phyloP scores from a whole-genome alignment of 106 monocot species.

The Amphibolis antarctica region DNA sequence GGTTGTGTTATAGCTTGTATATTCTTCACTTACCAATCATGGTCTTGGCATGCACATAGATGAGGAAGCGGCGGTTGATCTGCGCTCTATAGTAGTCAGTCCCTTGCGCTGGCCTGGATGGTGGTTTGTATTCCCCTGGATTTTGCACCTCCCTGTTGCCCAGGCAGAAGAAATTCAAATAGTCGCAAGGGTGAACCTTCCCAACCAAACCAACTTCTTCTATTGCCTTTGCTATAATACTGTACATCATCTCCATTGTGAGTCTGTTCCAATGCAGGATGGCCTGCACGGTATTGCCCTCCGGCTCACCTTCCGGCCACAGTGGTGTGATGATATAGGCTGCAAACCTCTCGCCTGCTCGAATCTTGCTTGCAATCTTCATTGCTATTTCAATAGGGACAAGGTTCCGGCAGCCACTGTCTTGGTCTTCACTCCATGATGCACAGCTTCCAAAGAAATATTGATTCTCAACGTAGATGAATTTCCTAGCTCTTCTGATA shows the following conservation, averaged over 20 bases:
- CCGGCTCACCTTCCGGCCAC: conserved; percentile 66
- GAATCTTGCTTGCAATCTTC: conserved; percentile 61
- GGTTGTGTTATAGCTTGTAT: no score
- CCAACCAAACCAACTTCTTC: conserved; percentile 28
- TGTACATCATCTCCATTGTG: conserved; percentile 60
- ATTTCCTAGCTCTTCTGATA: neutral
- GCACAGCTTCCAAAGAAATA: conserved; percentile 3
- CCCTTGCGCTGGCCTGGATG: conserved; percentile 27
- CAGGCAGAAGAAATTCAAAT: conserved; percentile 52
- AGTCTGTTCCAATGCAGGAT: conserved; percentile 46
- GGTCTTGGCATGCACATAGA: conserved; percentile 62
- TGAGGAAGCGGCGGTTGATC: conserved; percentile 41
- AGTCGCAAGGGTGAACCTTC: conserved; percentile 34
- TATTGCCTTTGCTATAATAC: conserved; percentile 32
- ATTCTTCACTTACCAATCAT: conserved; percentile 40
- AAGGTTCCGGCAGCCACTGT: neutral
- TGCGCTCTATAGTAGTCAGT: conserved; percentile 45
- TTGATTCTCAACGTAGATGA: conserved; percentile 4
- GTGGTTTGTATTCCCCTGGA: conserved; percentile 32
- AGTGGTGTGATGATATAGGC: conserved; percentile 51
- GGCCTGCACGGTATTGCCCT: conserved; percentile 43
- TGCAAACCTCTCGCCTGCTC: conserved; percentile 39
- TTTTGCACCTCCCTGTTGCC: conserved; percentile 30
- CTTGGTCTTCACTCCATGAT: conserved; percentile 1
- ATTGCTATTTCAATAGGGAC: conserved; percentile 36